Base-by-base conservation (phyloP, 1,284 basidiomycete species). In the Fistulinella cinereoalba region DNA sequence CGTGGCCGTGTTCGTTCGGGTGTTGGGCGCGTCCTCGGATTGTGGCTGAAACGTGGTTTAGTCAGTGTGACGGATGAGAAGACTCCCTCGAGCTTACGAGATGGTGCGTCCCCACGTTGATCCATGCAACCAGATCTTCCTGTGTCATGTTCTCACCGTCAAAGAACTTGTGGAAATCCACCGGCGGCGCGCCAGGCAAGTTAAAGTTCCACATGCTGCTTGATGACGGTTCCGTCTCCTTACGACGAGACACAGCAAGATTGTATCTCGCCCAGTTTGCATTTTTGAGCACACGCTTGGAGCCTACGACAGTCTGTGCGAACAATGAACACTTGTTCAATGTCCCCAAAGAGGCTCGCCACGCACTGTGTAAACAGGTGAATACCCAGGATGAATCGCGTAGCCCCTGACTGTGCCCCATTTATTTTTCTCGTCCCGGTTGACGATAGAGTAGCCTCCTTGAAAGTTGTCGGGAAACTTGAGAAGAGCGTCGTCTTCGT, bases 181-280 rank as follows among this genome's bases (percentile, higher is more conserved):
- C 78, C 15, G 74, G 67, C 1, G 81, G 82, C 3, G 59, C 60
- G 1, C 77, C 80, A 1, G 82, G 80, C 3, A 84, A 64, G 56
- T 85, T 76, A 47, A 78, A 69, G 62, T 85, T 85, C 79, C 79
- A 84, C 62, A 75, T 74, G 33, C 67, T 71, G 49, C 75, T 78
- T 11, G 76, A 77, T 0, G 67, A 68, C 2, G 77, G 79, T 60
- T 85, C 82, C 1, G 71, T 74, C 21, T 84, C 82, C 63, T 84
- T 82, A 37, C 76, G 71, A 47, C 62, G 63, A 11, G 79, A 77
- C 6, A 85, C 75, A 1, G 78, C 77, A 10, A 85, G 64, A 56
- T 83, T 81, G 58, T 83, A 79, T 40, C 78, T 74, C 2, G 81
- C 80, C 77, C 81, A 85, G 56, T 84, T 78, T 4, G 77, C 81